A percentile compares a stretch with the other conserved stretches of the same genome.
Evolutionary conservation across 192 early-diverging fungal species (phyloP).

Genomic region (Coemansia aciculifera): DNA sequence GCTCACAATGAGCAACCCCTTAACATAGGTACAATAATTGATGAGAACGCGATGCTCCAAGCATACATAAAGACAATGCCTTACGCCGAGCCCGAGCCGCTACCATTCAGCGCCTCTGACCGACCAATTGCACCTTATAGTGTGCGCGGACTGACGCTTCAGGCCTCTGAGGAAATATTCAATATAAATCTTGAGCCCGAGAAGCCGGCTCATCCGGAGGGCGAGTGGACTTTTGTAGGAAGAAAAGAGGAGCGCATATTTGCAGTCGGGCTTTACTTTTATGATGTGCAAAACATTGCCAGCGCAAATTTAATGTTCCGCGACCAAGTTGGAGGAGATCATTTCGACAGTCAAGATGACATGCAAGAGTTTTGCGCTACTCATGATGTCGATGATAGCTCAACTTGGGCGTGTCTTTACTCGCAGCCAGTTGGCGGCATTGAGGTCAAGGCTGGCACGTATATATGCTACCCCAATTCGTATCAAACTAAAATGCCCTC

Average conservation of each 20-base stretch:
- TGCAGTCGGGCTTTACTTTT: constrained; percentile 73
- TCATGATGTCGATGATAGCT: constrained; percentile 11
- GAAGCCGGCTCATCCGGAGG: constrained; percentile 56
- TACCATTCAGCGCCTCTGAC: constrained; percentile 22
- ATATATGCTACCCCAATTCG: too few relatives aligned
- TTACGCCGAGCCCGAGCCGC: constrained; percentile 29
- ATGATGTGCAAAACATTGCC: constrained; percentile 66
- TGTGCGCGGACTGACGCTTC: constrained; percentile 41
- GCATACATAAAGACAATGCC: constrained; percentile 5
- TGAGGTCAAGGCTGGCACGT: too few relatives aligned
- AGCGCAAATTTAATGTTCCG: background rate
- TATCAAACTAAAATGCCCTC: too few relatives aligned
- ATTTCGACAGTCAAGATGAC: background rate
- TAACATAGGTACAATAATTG: too few relatives aligned
- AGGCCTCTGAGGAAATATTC: constrained; percentile 70
- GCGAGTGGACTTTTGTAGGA: constrained; percentile 69
- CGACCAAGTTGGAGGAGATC: background rate
- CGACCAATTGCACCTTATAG: constrained; percentile 22
- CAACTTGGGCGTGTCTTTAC: too few relatives aligned
- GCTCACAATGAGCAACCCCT: too few relatives aligned
- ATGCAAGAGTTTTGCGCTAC: background rate
- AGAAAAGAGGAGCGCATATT: constrained; percentile 68
- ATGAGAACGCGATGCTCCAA: too few relatives aligned
- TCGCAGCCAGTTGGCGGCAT: too few relatives aligned
- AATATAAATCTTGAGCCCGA: constrained; percentile 67